Percentiles rank a stretch among this genome's conserved stretches.
These are phyloP conservation scores for Takashimella tepidaria DNA, from an alignment of 1,284 basidiomycete genomes.

Conservation along the genomic window DNA sequence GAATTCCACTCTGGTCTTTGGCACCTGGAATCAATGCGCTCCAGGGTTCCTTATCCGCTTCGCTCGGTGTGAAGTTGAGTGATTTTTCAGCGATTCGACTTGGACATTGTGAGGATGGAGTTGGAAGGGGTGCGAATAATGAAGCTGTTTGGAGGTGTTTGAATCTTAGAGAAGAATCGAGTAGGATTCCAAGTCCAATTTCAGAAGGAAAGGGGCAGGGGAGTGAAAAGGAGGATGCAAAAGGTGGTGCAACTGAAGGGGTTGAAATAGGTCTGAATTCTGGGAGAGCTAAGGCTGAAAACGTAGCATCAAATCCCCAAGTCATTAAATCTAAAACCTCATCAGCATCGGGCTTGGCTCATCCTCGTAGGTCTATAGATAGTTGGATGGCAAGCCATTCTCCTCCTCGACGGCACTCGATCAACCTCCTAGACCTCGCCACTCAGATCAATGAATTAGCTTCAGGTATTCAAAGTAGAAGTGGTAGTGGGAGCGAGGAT, in stretches of 20 bases:
- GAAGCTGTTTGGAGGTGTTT: background rate
- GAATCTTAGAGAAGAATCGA: background rate
- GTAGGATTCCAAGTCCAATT: background rate
- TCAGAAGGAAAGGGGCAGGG: background rate
- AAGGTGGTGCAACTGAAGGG: background rate
- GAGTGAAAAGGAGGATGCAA: background rate
- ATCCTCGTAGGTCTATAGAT: background rate
- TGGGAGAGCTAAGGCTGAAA: background rate
- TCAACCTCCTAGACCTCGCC: background rate
- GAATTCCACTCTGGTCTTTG: conserved; percentile 36
- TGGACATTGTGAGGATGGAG: no score
- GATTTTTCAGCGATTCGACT: conserved; percentile 30
- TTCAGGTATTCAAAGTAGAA: no score
- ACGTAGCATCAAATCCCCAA: background rate
- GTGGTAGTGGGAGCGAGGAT: no score
- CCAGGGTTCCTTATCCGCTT: conserved; percentile 27
- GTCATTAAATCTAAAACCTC: no score
- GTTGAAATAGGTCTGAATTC: background rate
- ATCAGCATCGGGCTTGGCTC: no score
- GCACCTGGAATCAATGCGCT: conserved; percentile 31
- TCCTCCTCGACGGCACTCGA: background rate
- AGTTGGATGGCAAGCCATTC: background rate
- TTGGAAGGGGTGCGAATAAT: background rate
- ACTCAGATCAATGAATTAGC: background rate
- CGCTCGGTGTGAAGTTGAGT: conserved; percentile 27